Base-by-base conservation (phyloP, 345 rosid species). In the Linum lewisii region DNA sequence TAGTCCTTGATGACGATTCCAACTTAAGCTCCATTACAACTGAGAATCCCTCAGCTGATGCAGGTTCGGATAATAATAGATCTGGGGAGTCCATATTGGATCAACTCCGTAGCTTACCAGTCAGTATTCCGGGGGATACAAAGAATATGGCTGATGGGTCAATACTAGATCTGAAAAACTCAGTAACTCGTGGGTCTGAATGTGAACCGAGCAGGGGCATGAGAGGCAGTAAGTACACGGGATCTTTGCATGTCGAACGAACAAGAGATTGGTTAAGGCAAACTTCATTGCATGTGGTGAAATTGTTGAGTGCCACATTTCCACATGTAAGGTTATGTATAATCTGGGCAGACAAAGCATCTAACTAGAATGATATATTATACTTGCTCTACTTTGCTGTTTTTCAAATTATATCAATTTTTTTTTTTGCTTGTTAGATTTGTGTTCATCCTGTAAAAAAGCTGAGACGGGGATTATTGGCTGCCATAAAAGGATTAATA, bases 261-360 rank as follows among this genome's bases (percentile, higher is more conserved):
- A 78, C 91, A 53, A 88, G 78, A 73, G 84, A 78, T 38, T 92
- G 98, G 98, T 76, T 88, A 61, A 77, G 78, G 69, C 71, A 71
- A 66, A 86, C 86, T 63, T 81, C 95, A 21, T 67, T 65, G 29
- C 82, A 77, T 68, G 84, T 92, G 73, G 77, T 81, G 63, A 92
- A 82, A 80, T 61, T 88, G 60, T 76, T 92, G 58, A 72, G 62
- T 60, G 76, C 82, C 61, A 79, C 91, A 54, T 88, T 89, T 81
- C 94, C 98, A 61, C 78, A 81, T 63, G 98, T 92, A 83, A 55
- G 86, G 34, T 50, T 57, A 64, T 57, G 42, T 15, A 58, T 34
- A 47, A 59, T 57, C 37, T 34, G 34, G 2, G 7, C 34, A 29
- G 34, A 29, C 34, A 29, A 8, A 29, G 18, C 47, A 42, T 42